These are phyloP conservation scores for Limnomonas spitsbergensis DNA, from an alignment of 139 green algal species.

Conservation along the genomic window DNA sequence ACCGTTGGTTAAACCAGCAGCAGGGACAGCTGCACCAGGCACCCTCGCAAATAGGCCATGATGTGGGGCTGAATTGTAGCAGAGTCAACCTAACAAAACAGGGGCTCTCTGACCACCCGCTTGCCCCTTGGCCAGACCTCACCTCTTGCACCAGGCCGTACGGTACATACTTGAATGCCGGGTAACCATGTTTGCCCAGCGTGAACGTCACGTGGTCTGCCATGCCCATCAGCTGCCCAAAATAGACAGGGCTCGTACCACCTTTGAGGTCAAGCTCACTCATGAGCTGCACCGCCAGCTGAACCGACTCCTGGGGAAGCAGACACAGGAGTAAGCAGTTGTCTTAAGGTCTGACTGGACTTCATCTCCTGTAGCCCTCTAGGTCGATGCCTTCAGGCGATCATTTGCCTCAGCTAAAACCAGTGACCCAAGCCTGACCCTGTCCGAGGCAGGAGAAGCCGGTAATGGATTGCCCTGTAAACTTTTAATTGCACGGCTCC, in stretches of 20 bases:
- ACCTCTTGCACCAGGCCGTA: constrained; percentile 73
- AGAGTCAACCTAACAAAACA: background rate
- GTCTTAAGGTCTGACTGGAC: constrained; percentile 2
- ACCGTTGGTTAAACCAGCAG: background rate
- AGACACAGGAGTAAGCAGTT: background rate
- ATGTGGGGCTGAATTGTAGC: no score
- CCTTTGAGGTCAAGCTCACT: constrained; percentile 49
- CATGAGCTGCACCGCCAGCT: constrained; percentile 66
- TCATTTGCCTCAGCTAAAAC: no score
- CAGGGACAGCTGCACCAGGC: background rate
- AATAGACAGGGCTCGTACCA: constrained; percentile 60
- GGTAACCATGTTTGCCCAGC: constrained; percentile 20
- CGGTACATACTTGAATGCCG: constrained; percentile 75
- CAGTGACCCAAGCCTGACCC: no score
- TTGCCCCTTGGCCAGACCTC: no score
- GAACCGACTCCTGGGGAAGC: constrained; percentile 64
- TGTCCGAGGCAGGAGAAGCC: no score
- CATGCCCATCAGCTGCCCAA: constrained; percentile 91
- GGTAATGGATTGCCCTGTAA: no score
- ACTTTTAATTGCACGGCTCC: no score
- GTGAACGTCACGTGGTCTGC: constrained; percentile 74
- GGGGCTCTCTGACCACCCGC: background rate
- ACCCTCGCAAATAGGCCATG: no score
- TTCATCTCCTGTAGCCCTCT: no score
- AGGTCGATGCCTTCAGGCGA: no score